Percentiles rank a stretch among this genome's conserved stretches.
phyloP scores from a whole-genome alignment of 805 yeast genomes.

The Sugiyamaella mastotermitis region DNA sequence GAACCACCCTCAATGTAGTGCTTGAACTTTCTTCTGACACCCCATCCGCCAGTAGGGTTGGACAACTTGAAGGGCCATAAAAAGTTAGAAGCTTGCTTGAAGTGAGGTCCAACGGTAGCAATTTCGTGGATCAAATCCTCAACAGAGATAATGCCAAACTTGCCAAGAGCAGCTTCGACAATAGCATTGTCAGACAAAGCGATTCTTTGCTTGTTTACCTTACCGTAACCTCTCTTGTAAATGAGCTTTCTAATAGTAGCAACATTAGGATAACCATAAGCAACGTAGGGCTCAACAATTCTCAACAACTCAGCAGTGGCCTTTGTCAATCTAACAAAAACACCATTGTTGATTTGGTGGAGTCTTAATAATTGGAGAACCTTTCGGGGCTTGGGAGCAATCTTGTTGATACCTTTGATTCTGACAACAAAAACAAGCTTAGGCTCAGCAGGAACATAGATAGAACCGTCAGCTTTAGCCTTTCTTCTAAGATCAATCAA shows the following conservation, averaged over 20 bases:
- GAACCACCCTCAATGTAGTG: constrained; percentile 84
- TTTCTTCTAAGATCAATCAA: constrained; percentile 78
- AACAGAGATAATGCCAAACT: constrained; percentile 68
- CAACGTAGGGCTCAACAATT: constrained; percentile 76
- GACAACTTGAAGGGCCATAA: constrained; percentile 83
- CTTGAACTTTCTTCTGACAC: constrained; percentile 73
- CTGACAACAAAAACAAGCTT: constrained; percentile 93
- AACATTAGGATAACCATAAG: constrained; percentile 77
- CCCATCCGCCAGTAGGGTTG: constrained; percentile 81
- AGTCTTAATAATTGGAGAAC: constrained; percentile 69
- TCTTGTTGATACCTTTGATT: constrained; percentile 99
- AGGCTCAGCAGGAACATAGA: constrained; percentile 90
- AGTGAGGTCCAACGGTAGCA: constrained; percentile 78
- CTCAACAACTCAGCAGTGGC: constrained; percentile 72
- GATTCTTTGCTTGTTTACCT: constrained; percentile 72
- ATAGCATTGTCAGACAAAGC: constrained; percentile 66
- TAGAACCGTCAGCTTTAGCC: constrained; percentile 90
- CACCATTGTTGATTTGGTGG: constrained; percentile 76
- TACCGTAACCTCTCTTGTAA: constrained; percentile 84
- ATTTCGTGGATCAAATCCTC: constrained; percentile 81
- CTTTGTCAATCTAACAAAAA: constrained; percentile 72
- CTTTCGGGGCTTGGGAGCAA: constrained; percentile 99
- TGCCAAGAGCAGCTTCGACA: constrained; percentile 66
- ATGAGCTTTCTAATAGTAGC: constrained; percentile 67
- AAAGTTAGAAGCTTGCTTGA: constrained; percentile 82